phyloP scores from a whole-genome alignment of 495 filamentous ascomycete species.

The Cercophora scortea region DNA sequence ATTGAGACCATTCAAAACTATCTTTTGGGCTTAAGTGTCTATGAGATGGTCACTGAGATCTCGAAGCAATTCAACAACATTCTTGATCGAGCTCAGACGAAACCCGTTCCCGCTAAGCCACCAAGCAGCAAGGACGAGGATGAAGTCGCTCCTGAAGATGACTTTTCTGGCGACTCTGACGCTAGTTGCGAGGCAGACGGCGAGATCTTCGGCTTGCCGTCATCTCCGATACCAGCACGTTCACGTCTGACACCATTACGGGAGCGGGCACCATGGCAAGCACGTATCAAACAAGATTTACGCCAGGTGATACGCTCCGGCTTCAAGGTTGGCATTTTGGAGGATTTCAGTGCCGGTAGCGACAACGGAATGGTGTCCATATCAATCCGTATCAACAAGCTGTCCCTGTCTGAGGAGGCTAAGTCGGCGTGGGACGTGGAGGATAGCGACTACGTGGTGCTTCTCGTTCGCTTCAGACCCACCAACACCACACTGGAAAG shows the following conservation, averaged over 20 bases:
- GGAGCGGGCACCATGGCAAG: not conserved
- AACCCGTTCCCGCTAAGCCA: too few relatives aligned
- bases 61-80: slow-evolving; percentile 29
- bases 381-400: slow-evolving; percentile 57
- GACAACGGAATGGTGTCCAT: slow-evolving; percentile 49
- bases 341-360: slow-evolving; percentile 31
- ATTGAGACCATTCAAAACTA: slow-evolving; percentile 9
- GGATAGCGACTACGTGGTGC: slow-evolving; percentile 60
- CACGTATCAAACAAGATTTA: slow-evolving; percentile 56
- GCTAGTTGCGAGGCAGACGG: slow-evolving; percentile 2
- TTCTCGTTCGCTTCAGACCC: slow-evolving; percentile 60
- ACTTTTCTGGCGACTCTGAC: not conserved
- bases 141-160: slow-evolving; percentile 21
- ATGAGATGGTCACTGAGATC: slow-evolving; percentile 39
- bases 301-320: slow-evolving; percentile 53
- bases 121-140: slow-evolving; percentile 4
- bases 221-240: not conserved
- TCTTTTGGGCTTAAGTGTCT: slow-evolving; percentile 31
- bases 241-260: not conserved
- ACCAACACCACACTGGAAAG: slow-evolving; percentile 50
- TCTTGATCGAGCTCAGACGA: slow-evolving; percentile 7
- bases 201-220: slow-evolving; percentile 13
- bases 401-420: slow-evolving; percentile 70
- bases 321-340: slow-evolving; percentile 64
- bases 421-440: slow-evolving; percentile 71